Conservation (phyloP, 768 basidiomycete genomes). For the Cystobasidium ongulense region DNA sequence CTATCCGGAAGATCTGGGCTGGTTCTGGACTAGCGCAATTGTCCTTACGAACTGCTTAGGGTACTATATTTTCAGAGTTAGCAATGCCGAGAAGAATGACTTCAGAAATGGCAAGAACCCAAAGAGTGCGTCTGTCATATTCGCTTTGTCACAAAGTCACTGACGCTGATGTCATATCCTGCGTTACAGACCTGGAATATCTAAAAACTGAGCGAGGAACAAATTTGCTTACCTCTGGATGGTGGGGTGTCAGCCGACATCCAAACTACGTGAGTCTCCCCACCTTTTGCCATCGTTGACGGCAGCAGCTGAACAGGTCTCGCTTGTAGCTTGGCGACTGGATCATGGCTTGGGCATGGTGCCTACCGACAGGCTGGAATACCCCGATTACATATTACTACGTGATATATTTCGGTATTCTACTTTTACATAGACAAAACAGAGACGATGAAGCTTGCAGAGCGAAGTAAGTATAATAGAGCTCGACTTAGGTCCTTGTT, state of each 20-base stretch:
- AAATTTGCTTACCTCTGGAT: constrained; percentile 84
- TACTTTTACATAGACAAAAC: constrained; percentile 79
- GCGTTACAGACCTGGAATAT: constrained; percentile 60
- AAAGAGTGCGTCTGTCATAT: constrained; percentile 57
- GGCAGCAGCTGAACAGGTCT: neutral
- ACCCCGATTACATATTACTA: constrained; percentile 97
- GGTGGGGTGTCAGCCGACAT: constrained; percentile 93
- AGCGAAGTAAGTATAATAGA: constrained; percentile 58
- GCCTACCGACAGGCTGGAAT: constrained; percentile 77
- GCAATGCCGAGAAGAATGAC: constrained; percentile 90
- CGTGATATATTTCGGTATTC: constrained; percentile 72
- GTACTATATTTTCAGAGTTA: constrained; percentile 79
- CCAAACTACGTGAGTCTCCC: constrained; percentile 60
- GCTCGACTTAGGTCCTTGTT: constrained; percentile 12
- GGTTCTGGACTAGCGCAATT: constrained; percentile 54
- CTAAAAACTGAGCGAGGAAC: constrained; percentile 76
- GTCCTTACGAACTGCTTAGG: constrained; percentile 61
- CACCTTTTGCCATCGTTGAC: neutral
- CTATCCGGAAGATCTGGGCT: constrained; percentile 68
- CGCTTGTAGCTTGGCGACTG: constrained; percentile 44
- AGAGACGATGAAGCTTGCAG: constrained; percentile 87
- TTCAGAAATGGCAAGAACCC: constrained; percentile 90
- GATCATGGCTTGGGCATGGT: constrained; percentile 87
- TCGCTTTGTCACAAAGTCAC: too few relatives aligned
- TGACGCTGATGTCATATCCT: neutral